Conservation (phyloP, 352 stramenopile species). For the Phytophthora boehmeriae region DNA sequence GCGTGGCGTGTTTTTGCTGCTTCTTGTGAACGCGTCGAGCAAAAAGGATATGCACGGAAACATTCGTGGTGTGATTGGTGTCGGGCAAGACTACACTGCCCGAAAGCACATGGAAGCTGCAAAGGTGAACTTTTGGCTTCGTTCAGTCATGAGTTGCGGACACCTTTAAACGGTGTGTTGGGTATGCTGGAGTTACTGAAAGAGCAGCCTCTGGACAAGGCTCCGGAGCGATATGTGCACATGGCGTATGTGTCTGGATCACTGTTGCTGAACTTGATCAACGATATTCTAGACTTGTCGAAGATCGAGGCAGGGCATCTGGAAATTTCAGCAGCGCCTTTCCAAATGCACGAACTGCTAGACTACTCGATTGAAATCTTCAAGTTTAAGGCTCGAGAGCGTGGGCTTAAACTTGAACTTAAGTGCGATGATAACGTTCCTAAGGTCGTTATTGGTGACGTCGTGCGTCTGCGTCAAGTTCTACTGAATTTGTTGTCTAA, state of each 20-base stretch:
- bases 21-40: slow-evolving; percentile 84
- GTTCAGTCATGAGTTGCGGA: slow-evolving; percentile 86
- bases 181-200: slow-evolving; percentile 86
- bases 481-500: slow-evolving; percentile 87
- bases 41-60: slow-evolving; percentile 93
- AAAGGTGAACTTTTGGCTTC: slow-evolving; percentile 89
- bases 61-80: slow-evolving; percentile 91
- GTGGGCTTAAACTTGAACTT: slow-evolving; percentile 85
- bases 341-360: slow-evolving; percentile 79
- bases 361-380: slow-evolving; percentile 93
- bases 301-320: slow-evolving; percentile 94
- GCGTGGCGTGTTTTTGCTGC: slow-evolving; percentile 60
- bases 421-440: slow-evolving; percentile 70
- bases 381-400: slow-evolving; percentile 86
- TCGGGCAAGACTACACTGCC: slow-evolving; percentile 93
- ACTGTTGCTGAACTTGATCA: slow-evolving; percentile 91
- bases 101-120: slow-evolving; percentile 87
- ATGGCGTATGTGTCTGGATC: slow-evolving; percentile 88
- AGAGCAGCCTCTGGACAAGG: slow-evolving; percentile 73
- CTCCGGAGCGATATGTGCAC: slow-evolving; percentile 77
- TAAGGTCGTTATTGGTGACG: slow-evolving; percentile 75
- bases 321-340: slow-evolving; percentile 86
- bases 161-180: slow-evolving; percentile 80
- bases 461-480: slow-evolving; percentile 79
- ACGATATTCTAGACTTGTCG: slow-evolving; percentile 92